Conservation (phyloP, 1,284 basidiomycete species). For the Trichosporon faecale region DNA sequence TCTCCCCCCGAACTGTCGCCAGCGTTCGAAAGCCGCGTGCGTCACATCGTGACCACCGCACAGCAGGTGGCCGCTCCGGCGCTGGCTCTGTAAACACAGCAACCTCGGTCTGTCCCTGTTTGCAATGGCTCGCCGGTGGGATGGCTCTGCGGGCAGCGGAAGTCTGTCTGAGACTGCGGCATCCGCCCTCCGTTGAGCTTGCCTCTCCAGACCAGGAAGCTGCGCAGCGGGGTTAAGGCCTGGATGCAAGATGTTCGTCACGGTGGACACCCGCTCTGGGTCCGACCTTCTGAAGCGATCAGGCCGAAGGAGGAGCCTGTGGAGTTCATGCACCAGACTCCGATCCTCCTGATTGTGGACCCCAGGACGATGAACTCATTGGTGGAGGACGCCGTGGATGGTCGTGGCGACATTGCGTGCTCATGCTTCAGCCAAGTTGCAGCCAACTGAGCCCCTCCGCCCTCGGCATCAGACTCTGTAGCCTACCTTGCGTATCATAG, state of each 20-base stretch:
- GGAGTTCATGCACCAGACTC: not conserved
- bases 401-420: not conserved
- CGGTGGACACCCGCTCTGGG: not conserved
- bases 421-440: not conserved
- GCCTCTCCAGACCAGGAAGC: not conserved
- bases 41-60: not conserved
- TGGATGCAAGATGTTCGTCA: not conserved
- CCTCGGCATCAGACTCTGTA: too few species aligned
- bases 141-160: not conserved
- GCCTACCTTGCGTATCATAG: too few species aligned
- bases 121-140: not conserved
- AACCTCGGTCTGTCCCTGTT: not conserved
- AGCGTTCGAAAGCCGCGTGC: not conserved
- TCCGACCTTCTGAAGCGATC: not conserved
- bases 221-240: too few species aligned
- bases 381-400: not conserved
- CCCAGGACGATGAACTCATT: not conserved
- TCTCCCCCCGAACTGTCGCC: not conserved
- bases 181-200: not conserved
- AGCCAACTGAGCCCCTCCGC: not conserved
- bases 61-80: not conserved
- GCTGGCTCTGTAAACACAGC: not conserved
- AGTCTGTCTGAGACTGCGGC: not conserved
- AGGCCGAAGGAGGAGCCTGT: not conserved
- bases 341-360: not conserved